Evolutionary conservation across 768 basidiomycete genomes (phyloP).

Genomic region (Trametes gibbosa): DNA sequence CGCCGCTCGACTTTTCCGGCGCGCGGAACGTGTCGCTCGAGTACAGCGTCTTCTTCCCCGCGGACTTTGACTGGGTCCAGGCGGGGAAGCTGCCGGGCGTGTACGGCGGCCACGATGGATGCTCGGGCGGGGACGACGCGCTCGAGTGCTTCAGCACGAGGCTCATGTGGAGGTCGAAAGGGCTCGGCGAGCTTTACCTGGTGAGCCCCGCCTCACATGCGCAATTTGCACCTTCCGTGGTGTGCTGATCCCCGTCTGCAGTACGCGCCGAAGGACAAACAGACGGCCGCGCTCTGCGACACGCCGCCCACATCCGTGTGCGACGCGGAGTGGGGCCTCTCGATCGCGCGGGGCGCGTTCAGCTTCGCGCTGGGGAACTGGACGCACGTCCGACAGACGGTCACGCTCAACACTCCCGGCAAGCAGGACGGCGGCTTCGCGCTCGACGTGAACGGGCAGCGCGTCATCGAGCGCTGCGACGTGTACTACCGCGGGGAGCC

Average conservation of each 20-base stretch:
- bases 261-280: constrained; percentile 77
- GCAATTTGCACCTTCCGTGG: not conserved
- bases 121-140: constrained; percentile 76
- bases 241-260: constrained; percentile 25
- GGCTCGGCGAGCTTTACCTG: constrained; percentile 74
- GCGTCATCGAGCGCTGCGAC: constrained; percentile 52
- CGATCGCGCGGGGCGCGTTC: constrained; percentile 74
- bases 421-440: constrained; percentile 60
- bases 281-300: constrained; percentile 55
- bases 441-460: constrained; percentile 59
- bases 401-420: constrained; percentile 74
- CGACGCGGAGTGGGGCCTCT: constrained; percentile 65
- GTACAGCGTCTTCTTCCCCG: constrained; percentile 79
- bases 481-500: constrained; percentile 56
- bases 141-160: constrained; percentile 78
- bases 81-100: constrained; percentile 86
- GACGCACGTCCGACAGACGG: constrained; percentile 71
- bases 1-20: constrained; percentile 41
- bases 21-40: constrained; percentile 54
- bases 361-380: constrained; percentile 57
- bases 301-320: constrained; percentile 60
- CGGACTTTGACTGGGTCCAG: constrained; percentile 71
- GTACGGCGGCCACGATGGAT: constrained; percentile 63
- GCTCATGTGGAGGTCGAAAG: constrained; percentile 74
- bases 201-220: constrained; percentile 37